These are phyloP conservation scores for Colletotrichum orbiculare DNA, from an alignment of 2,329 filamentous ascomycete species.

Conservation along the genomic window DNA sequence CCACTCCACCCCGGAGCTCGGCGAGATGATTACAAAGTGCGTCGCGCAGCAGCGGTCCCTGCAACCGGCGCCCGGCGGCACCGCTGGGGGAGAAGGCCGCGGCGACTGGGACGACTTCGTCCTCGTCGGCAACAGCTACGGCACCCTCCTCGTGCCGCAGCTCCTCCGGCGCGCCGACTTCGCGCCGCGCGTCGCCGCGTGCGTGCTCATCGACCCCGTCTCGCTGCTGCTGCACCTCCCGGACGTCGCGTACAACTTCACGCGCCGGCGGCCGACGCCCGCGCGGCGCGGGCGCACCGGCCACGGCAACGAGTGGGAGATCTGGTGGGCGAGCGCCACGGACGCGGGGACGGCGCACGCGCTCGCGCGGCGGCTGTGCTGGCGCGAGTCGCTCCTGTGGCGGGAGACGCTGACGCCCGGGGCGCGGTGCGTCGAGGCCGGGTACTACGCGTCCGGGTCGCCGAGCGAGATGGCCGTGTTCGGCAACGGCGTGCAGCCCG, in stretches of 20 bases:
- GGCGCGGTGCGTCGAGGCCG: conserved; percentile 11
- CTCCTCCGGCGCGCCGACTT: conserved; percentile 59
- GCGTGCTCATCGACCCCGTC: conserved; percentile 70
- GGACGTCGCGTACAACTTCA: conserved; percentile 72
- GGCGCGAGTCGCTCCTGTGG: conserved; percentile 78
- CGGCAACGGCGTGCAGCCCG: conserved; percentile 43
- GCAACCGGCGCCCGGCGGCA: conserved; percentile 7
- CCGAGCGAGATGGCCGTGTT: conserved; percentile 21
- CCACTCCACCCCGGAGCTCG: conserved; percentile 24
- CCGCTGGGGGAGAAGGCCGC: background rate
- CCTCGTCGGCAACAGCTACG: conserved; percentile 68
- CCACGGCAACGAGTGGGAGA: conserved; percentile 73
- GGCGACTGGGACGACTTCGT: conserved; percentile 60
- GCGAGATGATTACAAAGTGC: conserved; percentile 28
- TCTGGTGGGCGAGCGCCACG: conserved; percentile 78
- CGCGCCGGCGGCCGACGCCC: conserved; percentile 52
- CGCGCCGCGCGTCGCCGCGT: conserved; percentile 52
- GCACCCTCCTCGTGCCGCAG: conserved; percentile 66
- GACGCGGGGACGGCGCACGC: conserved; percentile 75
- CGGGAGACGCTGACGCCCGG: conserved; percentile 65
- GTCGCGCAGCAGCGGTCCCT: conserved; percentile 27
- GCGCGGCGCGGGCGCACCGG: conserved; percentile 35
- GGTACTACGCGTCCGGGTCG: conserved; percentile 27
- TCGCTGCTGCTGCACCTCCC: conserved; percentile 70
- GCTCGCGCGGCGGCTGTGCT: conserved; percentile 75